phyloP scores from a whole-genome alignment of 225 moss, liverwort and hornwort species.

The Pseudoscleropodium purum region DNA sequence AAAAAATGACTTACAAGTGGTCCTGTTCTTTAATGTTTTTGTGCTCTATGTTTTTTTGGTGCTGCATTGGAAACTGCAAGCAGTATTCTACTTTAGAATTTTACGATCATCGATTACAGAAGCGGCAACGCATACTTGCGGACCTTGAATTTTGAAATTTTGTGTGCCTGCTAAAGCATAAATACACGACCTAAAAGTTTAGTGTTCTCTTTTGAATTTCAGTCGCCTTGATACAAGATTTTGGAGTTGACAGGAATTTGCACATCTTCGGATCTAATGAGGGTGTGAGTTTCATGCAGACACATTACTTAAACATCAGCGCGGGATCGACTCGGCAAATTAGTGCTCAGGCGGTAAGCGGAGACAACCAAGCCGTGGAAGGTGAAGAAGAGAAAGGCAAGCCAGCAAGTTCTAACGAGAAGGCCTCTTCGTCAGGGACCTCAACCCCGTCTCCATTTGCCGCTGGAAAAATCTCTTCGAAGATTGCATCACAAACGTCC shows the following conservation, averaged over 20 bases:
- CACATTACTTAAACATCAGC: not conserved
- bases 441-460: conserved; percentile 51
- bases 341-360: conserved; percentile 16
- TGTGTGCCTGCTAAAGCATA: not conserved
- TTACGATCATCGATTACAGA: not conserved
- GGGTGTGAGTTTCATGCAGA: not conserved
- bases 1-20: not conserved
- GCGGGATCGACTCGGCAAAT: not conserved
- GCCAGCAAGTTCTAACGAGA: conserved; percentile 1
- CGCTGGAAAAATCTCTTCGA: conserved; percentile 73
- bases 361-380: conserved; percentile 22
- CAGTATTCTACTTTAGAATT: not conserved
- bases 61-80: not conserved
- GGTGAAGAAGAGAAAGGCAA: conserved; percentile 34
- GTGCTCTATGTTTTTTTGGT: not conserved
- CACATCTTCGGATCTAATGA: not conserved
- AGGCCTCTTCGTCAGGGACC: not conserved
- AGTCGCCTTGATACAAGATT: not conserved
- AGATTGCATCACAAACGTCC: conserved; percentile 46
- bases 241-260: not conserved
- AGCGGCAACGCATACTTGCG: not conserved
- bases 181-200: not conserved
- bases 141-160: not conserved
- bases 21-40: not conserved
- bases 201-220: not conserved